Evolutionary conservation across 495 filamentous ascomycete genomes (phyloP).

Genomic region (Cercophora samala): DNA sequence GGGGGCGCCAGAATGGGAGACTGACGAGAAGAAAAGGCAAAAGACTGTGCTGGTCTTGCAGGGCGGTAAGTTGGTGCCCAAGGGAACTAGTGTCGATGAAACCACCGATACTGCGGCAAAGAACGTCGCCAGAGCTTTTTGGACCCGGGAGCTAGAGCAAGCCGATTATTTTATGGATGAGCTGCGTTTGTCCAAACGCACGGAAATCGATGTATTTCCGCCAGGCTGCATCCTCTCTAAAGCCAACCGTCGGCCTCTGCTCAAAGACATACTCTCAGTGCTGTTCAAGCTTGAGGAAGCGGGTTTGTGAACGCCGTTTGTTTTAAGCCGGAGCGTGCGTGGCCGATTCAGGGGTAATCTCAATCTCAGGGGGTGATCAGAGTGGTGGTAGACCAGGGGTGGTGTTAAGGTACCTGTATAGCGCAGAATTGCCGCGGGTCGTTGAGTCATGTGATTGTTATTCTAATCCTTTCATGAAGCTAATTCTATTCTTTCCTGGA

Average conservation of each 20-base stretch:
- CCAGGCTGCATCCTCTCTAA: neutral
- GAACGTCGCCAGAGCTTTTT: conserved; percentile 11
- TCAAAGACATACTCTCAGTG: neutral
- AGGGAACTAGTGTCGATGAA: neutral
- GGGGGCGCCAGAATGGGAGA: conserved; percentile 28
- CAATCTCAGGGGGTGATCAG: too few species aligned
- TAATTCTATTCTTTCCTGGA: too few species aligned
- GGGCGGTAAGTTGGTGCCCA: conserved; percentile 17
- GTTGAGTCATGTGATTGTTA: too few species aligned
- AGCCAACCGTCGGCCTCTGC: neutral
- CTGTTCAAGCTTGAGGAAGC: neutral
- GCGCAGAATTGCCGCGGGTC: too few species aligned
- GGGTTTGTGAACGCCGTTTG: neutral
- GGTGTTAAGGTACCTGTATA: too few species aligned
- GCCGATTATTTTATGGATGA: conserved; percentile 12
- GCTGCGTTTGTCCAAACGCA: neutral
- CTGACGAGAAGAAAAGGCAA: neutral
- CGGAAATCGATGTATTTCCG: neutral
- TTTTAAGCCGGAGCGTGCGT: neutral
- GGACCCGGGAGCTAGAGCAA: conserved; percentile 13
- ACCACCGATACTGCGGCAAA: conserved; percentile 4
- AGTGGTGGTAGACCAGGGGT: too few species aligned
- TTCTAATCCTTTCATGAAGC: too few species aligned
- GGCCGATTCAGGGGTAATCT: neutral
- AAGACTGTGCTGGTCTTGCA: conserved; percentile 15